Evolutionary conservation across 2,329 filamentous ascomycete genomes (phyloP).

Genomic region (Aspergillus aculeatinus): DNA sequence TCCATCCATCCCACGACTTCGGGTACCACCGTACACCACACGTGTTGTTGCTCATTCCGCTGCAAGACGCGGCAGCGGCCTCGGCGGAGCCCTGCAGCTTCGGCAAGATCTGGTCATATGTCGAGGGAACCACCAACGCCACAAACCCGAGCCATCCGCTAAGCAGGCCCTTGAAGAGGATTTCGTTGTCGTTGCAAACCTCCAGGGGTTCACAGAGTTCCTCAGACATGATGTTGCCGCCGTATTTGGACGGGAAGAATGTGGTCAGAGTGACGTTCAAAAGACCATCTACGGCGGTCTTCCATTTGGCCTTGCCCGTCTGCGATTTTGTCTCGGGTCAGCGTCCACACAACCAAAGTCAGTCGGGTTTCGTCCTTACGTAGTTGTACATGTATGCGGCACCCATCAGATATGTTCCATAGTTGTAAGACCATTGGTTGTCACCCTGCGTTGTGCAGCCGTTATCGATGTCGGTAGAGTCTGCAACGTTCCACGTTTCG

Average conservation of each 20-base stretch:
- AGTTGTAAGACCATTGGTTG: constrained; percentile 67
- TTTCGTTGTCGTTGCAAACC: constrained; percentile 68
- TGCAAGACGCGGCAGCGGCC: constrained; percentile 63
- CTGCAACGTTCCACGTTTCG: constrained; percentile 60
- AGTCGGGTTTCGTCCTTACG: constrained; percentile 32
- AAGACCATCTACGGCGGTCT: constrained; percentile 55
- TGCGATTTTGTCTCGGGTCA: constrained; percentile 45
- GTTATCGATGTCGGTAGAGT: constrained; percentile 58
- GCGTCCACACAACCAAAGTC: not conserved
- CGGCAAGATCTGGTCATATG: constrained; percentile 54
- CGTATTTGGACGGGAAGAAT: constrained; percentile 49
- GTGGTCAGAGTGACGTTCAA: constrained; percentile 47
- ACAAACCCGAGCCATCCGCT: constrained; percentile 64
- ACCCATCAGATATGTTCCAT: constrained; percentile 59
- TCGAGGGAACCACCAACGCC: constrained; percentile 62
- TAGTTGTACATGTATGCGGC: constrained; percentile 68
- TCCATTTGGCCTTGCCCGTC: constrained; percentile 51
- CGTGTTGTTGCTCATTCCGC: constrained; percentile 54
- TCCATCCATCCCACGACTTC: constrained; percentile 54
- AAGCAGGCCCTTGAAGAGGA: constrained; percentile 69
- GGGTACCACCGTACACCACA: constrained; percentile 65
- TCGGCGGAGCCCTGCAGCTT: constrained; percentile 57
- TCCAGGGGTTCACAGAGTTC: constrained; percentile 61
- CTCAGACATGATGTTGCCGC: constrained; percentile 59
- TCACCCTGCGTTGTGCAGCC: constrained; percentile 63